Evolutionary conservation across 768 basidiomycete genomes (phyloP).

Genomic region (Phanerodontia chrysosporium): DNA sequence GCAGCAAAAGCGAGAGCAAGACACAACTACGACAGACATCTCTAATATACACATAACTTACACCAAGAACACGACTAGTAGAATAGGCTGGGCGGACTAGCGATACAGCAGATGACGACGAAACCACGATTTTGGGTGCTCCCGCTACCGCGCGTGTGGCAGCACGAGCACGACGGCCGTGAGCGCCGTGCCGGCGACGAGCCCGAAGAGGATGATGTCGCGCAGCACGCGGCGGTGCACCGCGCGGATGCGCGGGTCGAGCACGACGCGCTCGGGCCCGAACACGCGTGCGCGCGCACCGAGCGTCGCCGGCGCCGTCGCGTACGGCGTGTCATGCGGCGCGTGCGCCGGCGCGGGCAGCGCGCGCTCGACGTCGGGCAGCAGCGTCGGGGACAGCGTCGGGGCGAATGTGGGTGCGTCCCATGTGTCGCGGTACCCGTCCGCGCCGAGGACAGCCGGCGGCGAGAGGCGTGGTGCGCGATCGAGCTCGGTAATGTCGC

Average conservation of each 20-base stretch:
- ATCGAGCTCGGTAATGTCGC: background rate
- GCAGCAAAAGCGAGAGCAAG: too few species aligned
- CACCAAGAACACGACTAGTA: too few species aligned
- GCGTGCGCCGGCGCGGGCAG: background rate
- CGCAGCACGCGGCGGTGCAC: constrained; percentile 29
- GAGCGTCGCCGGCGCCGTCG: background rate
- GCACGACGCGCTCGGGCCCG: constrained; percentile 36
- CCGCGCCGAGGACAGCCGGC: background rate
- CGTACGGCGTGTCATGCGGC: background rate
- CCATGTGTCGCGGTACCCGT: constrained; percentile 3
- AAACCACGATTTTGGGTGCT: too few species aligned
- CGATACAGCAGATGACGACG: too few species aligned
- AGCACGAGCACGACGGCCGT: constrained; percentile 13
- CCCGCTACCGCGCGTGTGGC: constrained; percentile 1
- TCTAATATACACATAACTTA: too few species aligned
- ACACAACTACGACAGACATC: too few species aligned
- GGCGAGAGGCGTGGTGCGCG: background rate
- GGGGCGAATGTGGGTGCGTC: background rate
- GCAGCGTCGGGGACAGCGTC: background rate
- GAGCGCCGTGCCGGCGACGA: constrained; percentile 12
- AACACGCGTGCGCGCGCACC: constrained; percentile 30
- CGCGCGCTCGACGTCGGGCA: background rate
- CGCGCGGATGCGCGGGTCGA: constrained; percentile 33
- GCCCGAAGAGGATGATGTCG: constrained; percentile 25
- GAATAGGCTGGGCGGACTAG: too few species aligned